Conservation (phyloP, 106 monocot genomes). For the Acanthochlamys bracteata region DNA sequence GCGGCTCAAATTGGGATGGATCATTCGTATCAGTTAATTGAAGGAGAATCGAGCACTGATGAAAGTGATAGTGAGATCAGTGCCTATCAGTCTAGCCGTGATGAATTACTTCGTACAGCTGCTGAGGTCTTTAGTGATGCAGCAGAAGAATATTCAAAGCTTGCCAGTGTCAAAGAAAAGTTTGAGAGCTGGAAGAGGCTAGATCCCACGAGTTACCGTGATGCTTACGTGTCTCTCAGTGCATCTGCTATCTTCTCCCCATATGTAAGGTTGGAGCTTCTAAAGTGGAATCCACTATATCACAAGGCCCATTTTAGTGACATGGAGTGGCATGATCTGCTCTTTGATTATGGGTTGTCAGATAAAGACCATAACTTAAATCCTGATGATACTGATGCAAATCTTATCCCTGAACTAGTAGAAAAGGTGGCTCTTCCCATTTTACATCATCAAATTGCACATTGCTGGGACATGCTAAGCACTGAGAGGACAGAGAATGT, state of each 20-base stretch:
- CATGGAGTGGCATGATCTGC: conserved; percentile 80
- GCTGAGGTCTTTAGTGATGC: conserved; percentile 83
- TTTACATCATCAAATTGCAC: conserved; percentile 66
- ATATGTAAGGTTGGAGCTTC: conserved; percentile 86
- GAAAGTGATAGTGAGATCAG: conserved; percentile 69
- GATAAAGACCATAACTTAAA: conserved; percentile 28
- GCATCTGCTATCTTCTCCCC: conserved; percentile 63
- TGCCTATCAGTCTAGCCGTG: conserved; percentile 59
- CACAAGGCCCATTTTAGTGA: conserved; percentile 51
- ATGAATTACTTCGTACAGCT: conserved; percentile 74
- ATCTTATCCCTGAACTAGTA: conserved; percentile 73
- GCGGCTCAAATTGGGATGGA: conserved; percentile 22
- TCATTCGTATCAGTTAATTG: conserved; percentile 21
- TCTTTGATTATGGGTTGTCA: conserved; percentile 65
- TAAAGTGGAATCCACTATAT: conserved; percentile 88
- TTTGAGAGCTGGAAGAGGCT: conserved; percentile 73
- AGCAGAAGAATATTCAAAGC: conserved; percentile 73
- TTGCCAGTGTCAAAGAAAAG: conserved; percentile 66
- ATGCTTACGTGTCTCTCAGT: conserved; percentile 83
- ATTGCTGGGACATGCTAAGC: conserved; percentile 89
- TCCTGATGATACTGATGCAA: conserved; percentile 59
- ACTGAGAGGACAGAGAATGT: conserved; percentile 65
- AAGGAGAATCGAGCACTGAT: conserved; percentile 72
- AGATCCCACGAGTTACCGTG: conserved; percentile 51
- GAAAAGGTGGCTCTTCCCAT: conserved; percentile 94